Evolutionary conservation across 139 green algal species (phyloP), one percentile per base, ranked within the genome.

Genomic region (Haematococcus lacustris): DNA sequence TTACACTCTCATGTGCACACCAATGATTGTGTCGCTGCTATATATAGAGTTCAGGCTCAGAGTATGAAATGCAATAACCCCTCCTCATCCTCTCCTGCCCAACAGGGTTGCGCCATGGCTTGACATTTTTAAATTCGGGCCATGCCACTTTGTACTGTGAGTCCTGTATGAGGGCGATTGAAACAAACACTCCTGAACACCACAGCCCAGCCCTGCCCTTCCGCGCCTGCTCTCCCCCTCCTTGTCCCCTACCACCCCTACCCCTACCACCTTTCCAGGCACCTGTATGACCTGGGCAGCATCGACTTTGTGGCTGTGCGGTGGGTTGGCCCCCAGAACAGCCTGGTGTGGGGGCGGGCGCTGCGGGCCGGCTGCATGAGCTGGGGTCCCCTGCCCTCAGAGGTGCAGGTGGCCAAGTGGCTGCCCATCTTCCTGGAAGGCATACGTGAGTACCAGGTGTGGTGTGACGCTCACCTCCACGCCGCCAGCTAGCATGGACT

Each of bases 371-470:
- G 41, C 3, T 7, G 38, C 28, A 72, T 68, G 30, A 9, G 25
- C 2, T 78, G 73, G 73, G 64, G 64, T 34, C 6, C 2, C 3
- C 17, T 43, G 30, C 39, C 67, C 5, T 6, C 9, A 7, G 77
- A 82, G 38, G 38, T 82, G 50, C 71, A 77, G 23, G 1, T 77
- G 3, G 66, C 60, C 33, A 69, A 67, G 33, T 84, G 79, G 79
- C 51, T 81, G 50, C 79, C 79, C 50, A 75, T 84, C 3, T 84
- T 84, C 74, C 25, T 84, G 38, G 79, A 84, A 33, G 79, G 79
- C 38, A 65, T 84, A 30, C 35, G 79, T 1, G 79, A 84, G 79
- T 81, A 79, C 71, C 59, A 78, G 28, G 53, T 67, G 26, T 59
- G 67, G 38, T 63, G 62, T n/a, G n/a, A n/a, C n/a, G n/a, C n/a